Percentiles rank a stretch among this genome's conserved stretches.
These are phyloP conservation scores for Elaeis oleifera DNA, from an alignment of 202 grass and related monocot genomes.

Conservation along the genomic window DNA sequence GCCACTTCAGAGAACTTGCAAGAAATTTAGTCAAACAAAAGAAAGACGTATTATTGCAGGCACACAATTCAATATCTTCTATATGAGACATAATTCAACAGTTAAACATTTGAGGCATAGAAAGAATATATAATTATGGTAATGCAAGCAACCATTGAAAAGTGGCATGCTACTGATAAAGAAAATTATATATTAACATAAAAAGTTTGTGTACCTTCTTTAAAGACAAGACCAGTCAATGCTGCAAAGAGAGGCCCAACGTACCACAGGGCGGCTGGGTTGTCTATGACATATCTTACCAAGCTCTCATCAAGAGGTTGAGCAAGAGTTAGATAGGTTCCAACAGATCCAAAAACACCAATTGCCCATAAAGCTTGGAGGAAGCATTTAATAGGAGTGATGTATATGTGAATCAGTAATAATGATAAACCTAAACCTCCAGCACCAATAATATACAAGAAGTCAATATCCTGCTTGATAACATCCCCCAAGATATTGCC, in stretches of 20 bases:
- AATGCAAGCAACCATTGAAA: no score
- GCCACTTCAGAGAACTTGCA: no score
- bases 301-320: constrained; percentile 53
- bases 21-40: no score
- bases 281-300: constrained; percentile 47
- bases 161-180: neutral
- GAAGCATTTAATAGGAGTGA: constrained; percentile 81
- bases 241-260: constrained; percentile 78
- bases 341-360: constrained; percentile 58
- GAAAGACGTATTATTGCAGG: no score
- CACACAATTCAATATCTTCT: no score
- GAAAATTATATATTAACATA: neutral
- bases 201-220: constrained; percentile 57
- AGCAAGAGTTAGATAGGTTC: constrained; percentile 45
- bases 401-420: constrained; percentile 83
- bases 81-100: no score
- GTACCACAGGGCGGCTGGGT: constrained; percentile 58
- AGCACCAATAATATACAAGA: constrained; percentile 54
- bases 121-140: no score
- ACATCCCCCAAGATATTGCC: constrained; percentile 41
- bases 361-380: constrained; percentile 69
- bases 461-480: constrained; percentile 38
- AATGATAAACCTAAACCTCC: constrained; percentile 75
- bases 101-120: no score
- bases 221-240: constrained; percentile 85